phyloP scores from a whole-genome alignment of 1,284 basidiomycete species.

The Austroboletus niveus region DNA sequence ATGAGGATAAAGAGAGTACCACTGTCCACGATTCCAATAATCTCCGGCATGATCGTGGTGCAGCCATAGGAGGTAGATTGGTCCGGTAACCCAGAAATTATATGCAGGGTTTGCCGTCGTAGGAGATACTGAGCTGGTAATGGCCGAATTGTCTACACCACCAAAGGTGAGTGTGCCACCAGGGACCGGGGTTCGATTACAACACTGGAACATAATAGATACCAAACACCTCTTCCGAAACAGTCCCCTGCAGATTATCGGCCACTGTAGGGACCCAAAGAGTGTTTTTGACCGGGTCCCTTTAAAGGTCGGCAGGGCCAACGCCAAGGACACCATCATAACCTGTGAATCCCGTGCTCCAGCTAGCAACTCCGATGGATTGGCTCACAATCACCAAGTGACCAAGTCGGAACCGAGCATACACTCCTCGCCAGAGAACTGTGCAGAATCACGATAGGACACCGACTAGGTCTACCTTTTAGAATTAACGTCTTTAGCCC shows the following conservation, averaged over 20 bases:
- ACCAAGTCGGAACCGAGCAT: conserved; percentile 41
- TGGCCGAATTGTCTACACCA: conserved; percentile 39
- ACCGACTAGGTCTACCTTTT: conserved; percentile 29
- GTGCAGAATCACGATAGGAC: conserved; percentile 48
- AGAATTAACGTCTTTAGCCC: conserved; percentile 7
- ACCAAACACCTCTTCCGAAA: no score
- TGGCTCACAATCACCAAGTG: conserved; percentile 39
- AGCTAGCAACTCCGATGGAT: conserved; percentile 52
- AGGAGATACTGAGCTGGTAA: conserved; percentile 47
- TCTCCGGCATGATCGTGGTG: conserved; percentile 35
- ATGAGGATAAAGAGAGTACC: conserved; percentile 51
- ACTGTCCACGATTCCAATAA: conserved; percentile 57
- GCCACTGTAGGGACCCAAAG: conserved; percentile 40
- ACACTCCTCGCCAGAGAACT: conserved; percentile 52
- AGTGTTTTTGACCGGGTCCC: conserved; percentile 29
- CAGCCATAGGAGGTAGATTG: conserved; percentile 47
- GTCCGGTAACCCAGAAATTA: conserved; percentile 54
- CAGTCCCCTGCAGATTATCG: conserved; percentile 35
- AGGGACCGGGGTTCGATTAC: conserved; percentile 22
- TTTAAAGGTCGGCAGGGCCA: conserved; percentile 53
- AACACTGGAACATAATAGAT: conserved; percentile 16
- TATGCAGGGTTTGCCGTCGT: conserved; percentile 47
- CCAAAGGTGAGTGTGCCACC: conserved; percentile 52
- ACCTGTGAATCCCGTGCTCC: conserved; percentile 41
- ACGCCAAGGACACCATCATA: conserved; percentile 59